Conservation (phyloP, 2,329 filamentous ascomycete species). For the Claviceps cyperi region DNA sequence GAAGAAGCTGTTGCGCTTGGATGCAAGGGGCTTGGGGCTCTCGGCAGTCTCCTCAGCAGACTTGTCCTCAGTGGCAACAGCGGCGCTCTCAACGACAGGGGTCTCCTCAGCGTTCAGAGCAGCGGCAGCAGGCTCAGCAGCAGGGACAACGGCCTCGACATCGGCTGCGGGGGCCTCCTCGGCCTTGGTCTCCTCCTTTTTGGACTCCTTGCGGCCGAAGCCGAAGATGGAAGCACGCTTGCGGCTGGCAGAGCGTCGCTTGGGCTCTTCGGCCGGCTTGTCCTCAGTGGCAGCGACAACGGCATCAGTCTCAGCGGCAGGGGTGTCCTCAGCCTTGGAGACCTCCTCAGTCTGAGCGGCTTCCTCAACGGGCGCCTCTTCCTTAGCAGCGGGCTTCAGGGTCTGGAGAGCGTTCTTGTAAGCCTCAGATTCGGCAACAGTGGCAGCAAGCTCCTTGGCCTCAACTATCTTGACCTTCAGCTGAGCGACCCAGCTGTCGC, state of each 20-base stretch:
- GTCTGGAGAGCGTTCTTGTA: conserved; percentile 81
- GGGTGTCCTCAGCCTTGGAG: conserved; percentile 22
- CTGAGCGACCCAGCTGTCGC: conserved; percentile 82
- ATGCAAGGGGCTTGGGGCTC: conserved; percentile 30
- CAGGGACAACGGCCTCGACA: conserved; percentile 19
- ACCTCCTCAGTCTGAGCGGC: conserved; percentile 18
- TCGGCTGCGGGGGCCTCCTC: conserved; percentile 20
- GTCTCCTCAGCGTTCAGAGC: conserved; percentile 21
- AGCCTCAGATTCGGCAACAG: conserved; percentile 61
- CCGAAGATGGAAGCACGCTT: conserved; percentile 54
- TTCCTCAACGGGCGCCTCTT: conserved; percentile 17
- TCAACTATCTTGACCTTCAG: conserved; percentile 71
- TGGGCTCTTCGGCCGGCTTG: conserved; percentile 34
- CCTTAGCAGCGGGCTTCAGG: conserved; percentile 29
- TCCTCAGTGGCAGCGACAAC: conserved; percentile 18
- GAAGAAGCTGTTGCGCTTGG: conserved; percentile 45
- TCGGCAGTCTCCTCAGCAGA: conserved; percentile 23
- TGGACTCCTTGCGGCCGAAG: conserved; percentile 38
- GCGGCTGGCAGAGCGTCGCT: conserved; percentile 48
- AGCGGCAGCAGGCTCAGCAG: conserved; percentile 21
- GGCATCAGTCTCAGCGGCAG: conserved; percentile 15
- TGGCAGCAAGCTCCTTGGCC: conserved; percentile 66
- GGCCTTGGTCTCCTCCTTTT: conserved; percentile 20
- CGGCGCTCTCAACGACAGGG: conserved; percentile 19
- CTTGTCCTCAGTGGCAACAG: conserved; percentile 16